Base-by-base conservation (phyloP, 23 red algal genomes). In the Gracilaria domingensis region DNA sequence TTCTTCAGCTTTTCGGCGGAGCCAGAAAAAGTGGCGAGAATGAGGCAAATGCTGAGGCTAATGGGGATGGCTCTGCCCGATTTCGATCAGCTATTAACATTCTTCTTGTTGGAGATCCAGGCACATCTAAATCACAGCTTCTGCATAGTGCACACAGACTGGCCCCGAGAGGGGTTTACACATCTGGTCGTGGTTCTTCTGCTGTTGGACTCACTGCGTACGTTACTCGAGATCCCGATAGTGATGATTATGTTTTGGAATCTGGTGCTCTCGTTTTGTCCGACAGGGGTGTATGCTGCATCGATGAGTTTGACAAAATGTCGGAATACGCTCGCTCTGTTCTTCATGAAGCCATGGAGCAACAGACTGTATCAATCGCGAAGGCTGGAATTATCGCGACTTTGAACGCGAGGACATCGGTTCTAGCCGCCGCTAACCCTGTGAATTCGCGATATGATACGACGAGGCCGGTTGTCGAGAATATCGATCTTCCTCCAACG, bases 301-400 rank as follows among this genome's bases (percentile, higher is more conserved):
- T 99, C 54, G 97, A 99, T 73, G 97, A 99, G 85, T 99, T 99
- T 69, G 97, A 99, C 74, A 99, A 99, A 82, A 99, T 99, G 97
- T 96, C 85, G 42, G 97, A 99, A 60, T 90, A 87, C 42, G 92
- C 97, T 48, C 92, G 97, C 54, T 95, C 93, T 29, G 93, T 99
- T 33, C 58, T 99, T 5, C 97, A 99, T 79, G 97, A 99, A 88
- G 97, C 92, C 18, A 99, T 99, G 97, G 97, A 99, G 67, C 97
- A 99, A 78, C 97, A 99, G 93, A 99, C 97, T 30, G 91, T 99
- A 29, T 96, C 94, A 36, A 95, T 99, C 54, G 97, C 97, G 21
- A 99, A 99, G 73, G 97, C 97, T 26, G 97, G 97, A 8, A 99
- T 99, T 51, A 96, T 99, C 73, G 94, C 94, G 11, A 96, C 97